phyloP scores from a whole-genome alignment of 805 yeast genomes.

The Wickerhamiella dianesei region DNA sequence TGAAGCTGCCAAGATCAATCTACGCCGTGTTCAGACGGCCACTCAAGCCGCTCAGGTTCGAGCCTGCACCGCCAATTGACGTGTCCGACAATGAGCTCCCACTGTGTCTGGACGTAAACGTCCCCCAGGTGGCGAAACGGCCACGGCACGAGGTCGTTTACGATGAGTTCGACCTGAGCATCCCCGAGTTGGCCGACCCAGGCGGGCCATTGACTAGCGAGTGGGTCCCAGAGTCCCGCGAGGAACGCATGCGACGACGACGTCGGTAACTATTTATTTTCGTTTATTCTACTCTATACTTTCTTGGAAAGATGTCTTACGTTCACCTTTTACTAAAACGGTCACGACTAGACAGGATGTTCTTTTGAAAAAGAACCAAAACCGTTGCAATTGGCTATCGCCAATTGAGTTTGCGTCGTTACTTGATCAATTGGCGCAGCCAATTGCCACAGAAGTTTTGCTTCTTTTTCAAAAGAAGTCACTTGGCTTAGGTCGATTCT shows the following conservation, averaged over 20 bases:
- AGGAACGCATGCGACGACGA: not conserved
- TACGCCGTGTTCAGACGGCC: not conserved
- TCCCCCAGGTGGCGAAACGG: not conserved
- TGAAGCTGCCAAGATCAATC: not conserved
- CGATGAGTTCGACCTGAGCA: conserved; percentile 13
- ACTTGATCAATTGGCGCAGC: too few relatives aligned
- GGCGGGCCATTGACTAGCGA: not conserved
- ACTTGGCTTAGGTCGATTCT: too few relatives aligned
- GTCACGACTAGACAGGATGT: too few relatives aligned
- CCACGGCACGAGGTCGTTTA: conserved; percentile 2
- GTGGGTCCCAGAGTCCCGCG: not conserved
- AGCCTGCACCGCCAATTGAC: not conserved
- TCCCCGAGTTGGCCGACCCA: conserved; percentile 5
- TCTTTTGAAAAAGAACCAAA: too few relatives aligned
- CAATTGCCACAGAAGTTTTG: too few relatives aligned
- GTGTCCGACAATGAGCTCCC: not conserved
- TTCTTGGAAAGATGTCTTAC: too few relatives aligned
- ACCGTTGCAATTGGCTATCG: too few relatives aligned
- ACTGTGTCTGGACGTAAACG: not conserved
- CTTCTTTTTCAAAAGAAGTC: too few relatives aligned
- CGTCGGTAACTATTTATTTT: too few relatives aligned
- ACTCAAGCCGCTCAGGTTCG: not conserved
- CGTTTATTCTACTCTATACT: too few relatives aligned
- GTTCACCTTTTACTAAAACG: too few relatives aligned
- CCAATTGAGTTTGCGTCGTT: too few relatives aligned